Evolutionary conservation across 495 filamentous ascomycete genomes (phyloP), one percentile per base, ranked within the genome.

Genomic region (Penicillium bovifimosum): DNA sequence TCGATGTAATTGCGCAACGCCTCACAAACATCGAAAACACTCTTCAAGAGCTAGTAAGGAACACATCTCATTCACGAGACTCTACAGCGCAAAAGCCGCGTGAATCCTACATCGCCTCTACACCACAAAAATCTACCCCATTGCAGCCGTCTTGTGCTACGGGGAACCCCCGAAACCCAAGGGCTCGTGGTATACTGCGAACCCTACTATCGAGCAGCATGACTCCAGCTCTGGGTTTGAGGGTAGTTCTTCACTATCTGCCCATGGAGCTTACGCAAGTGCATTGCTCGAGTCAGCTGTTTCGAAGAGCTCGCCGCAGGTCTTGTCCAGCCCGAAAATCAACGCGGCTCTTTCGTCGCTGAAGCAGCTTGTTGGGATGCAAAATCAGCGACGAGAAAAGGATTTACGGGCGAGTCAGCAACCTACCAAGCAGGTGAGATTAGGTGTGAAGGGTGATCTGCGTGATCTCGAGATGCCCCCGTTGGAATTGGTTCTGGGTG

Each of bases 221-320:
- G 69, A 74, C 31, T 49, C 59, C 5, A 76, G 66, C n/a, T 66
- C 69, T 14, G 71, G 70, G 1, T 85, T 86, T 43, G 83, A 85
- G 47, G 82, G 81, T 7, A 75, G 76, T 56, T 80, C 82, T 0
- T 82, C 81, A 11, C 66, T 87, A 27, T 68, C 79, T 7, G 74
- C 79, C 13, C 84, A 87, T 51, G 83, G 83, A 1, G 80, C 71
- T 2, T 84, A 84, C 62, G 84, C 84, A 5, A 81, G 77, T 48
- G 71, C 81, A 54, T 81, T 85, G 50, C 72, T 85, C 24, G 76
- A 85, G 53, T 74, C 77, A 24, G 80, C 80, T 13, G 80, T 87
- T 16, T 74, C 77, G 18, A 71, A 74, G 41, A 74, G 77, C 29
- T 65, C 78, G 1, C 64, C 78, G 2, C 72, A 72, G 41, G 62